Percentiles rank a stretch among this genome's conserved stretches.
phyloP scores from a whole-genome alignment of 768 basidiomycete genomes.

The Collybiopsis confluens region DNA sequence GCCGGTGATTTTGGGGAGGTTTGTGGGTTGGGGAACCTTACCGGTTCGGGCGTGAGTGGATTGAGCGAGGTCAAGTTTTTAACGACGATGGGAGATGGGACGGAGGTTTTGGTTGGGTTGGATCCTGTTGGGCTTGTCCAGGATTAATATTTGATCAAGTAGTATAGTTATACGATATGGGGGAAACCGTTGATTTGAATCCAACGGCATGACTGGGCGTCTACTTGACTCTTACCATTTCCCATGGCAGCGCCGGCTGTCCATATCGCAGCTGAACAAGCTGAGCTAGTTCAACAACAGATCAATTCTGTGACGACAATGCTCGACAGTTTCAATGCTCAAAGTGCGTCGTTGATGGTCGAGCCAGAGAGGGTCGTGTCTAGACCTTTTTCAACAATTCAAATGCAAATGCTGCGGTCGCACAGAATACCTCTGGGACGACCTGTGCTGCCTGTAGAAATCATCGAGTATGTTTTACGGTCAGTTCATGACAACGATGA shows the following conservation, averaged over 20 bases:
- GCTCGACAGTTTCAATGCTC: constrained; percentile 5
- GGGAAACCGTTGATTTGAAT: not conserved
- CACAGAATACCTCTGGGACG: not conserved
- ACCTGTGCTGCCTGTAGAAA: constrained; percentile 29
- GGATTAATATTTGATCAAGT: not conserved
- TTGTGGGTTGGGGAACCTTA: constrained; percentile 25
- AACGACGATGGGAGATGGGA: constrained; percentile 6
- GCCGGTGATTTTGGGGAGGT: constrained; percentile 33
- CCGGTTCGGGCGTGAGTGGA: constrained; percentile 2
- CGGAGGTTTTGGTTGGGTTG: constrained; percentile 3
- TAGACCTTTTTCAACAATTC: not conserved
- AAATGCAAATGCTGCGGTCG: not conserved
- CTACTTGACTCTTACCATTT: no score
- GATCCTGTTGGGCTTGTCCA: not conserved
- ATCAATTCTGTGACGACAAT: not conserved
- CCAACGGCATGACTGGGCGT: no score
- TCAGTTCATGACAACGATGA: constrained; percentile 20
- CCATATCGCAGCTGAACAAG: constrained; percentile 1
- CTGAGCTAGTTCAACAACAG: constrained; percentile 6
- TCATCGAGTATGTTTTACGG: constrained; percentile 26
- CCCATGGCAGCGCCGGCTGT: no score
- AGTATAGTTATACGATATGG: not conserved
- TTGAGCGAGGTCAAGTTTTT: constrained; percentile 5
- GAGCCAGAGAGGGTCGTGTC: not conserved
- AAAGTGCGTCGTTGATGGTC: not conserved